These are phyloP conservation scores for Penicilliopsis zonata DNA, from an alignment of 495 filamentous ascomycete species.

Conservation along the genomic window DNA sequence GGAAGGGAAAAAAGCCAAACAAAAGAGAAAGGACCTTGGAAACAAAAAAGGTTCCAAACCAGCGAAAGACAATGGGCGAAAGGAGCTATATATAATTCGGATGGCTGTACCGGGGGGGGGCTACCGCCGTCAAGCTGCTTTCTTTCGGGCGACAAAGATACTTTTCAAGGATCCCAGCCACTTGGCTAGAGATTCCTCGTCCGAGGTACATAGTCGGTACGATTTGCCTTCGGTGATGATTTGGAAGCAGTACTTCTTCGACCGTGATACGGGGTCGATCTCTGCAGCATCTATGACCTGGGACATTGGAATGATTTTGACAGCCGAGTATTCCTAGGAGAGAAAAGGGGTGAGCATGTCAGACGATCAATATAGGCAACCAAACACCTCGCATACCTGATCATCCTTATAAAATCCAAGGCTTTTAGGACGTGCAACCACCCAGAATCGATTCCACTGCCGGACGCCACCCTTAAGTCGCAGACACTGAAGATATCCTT, in stretches of 20 bases:
- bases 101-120: conserved; percentile 7
- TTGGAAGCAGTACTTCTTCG: conserved; percentile 79
- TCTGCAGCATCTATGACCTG: conserved; percentile 87
- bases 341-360: neutral
- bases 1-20: too few relatives aligned
- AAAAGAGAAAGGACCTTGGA: conserved; percentile 1
- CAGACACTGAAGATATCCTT: conserved; percentile 79
- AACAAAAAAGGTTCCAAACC: conserved; percentile 3
- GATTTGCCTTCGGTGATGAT: conserved; percentile 90
- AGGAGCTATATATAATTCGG: too few relatives aligned
- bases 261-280: conserved; percentile 74
- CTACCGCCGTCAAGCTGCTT: conserved; percentile 14
- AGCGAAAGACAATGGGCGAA: too few relatives aligned
- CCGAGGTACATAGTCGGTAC: conserved; percentile 71
- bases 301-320: conserved; percentile 67
- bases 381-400: conserved; percentile 29
- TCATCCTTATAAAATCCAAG: conserved; percentile 91
- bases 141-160: conserved; percentile 53
- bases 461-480: conserved; percentile 78
- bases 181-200: conserved; percentile 72
- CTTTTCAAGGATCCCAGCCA: conserved; percentile 89
- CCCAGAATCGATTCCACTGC: conserved; percentile 93
- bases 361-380: too few relatives aligned
- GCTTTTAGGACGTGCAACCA: conserved; percentile 76
- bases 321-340: conserved; percentile 66